Evolutionary conservation across 371 early-diverging fungal genomes (phyloP), one percentile per base, ranked within the genome.

Genomic region (Amoeboaphelidium occidentale): DNA sequence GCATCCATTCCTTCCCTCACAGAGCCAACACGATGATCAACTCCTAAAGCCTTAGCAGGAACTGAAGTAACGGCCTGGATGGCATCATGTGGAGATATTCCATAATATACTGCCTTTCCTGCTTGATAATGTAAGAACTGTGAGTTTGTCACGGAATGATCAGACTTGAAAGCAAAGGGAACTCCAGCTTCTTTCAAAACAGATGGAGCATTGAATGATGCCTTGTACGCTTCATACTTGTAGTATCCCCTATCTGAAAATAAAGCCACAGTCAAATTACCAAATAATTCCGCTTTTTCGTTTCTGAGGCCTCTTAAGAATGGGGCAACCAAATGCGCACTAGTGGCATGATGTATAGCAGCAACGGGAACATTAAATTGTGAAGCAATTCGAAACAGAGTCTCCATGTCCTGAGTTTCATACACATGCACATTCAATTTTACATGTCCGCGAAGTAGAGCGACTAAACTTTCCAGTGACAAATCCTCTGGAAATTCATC

Each of bases 101-200:
- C 86, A 56, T 79, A 81, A 56, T 81, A 75, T 50, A 66, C 74
- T 1, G 78, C 78, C 50, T 79, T 78, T 27, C 76, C 76, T 13
- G 84, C 79, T 58, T 84, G 81, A 55, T 71, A 76, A 25, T 77
- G 57, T 10, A 85, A 63, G 53, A 27, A 41, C 26, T 58, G 61
- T 6, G 81, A 64, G 63, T 80, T 79, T 52, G 72, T 58, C 6
- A 83, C 79, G 12, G 83, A 81, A 57, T 85, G 86, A 53, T 85
- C 84, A 43, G 70, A 70, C 65, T 83, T 85, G 57, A 76, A 74
- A 3, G 81, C 77, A 23, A 85, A 78, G 23, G 76, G 63, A 48
- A 81, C 79, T 20, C 78, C 76, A 17, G 77, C 78, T 13, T 73
- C 63, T 14, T 70, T 57, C 32, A 85, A 55, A 27, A 79, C 75